These are phyloP conservation scores for Ascochyta rabiei DNA, from an alignment of 2,329 filamentous ascomycete species.

Conservation along the genomic window DNA sequence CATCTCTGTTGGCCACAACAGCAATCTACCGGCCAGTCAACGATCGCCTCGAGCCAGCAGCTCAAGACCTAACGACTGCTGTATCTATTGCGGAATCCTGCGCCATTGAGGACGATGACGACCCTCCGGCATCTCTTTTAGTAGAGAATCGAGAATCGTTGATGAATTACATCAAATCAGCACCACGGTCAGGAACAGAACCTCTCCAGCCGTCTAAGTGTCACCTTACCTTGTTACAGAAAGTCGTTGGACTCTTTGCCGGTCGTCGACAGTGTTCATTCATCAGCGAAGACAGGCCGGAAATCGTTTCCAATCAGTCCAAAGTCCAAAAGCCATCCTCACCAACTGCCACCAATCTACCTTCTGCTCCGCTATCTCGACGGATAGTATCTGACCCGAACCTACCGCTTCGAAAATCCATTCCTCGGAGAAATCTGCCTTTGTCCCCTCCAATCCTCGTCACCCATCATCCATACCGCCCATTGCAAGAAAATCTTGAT, in stretches of 20 bases:
- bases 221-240: conserved; percentile 3
- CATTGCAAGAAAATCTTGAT: neutral
- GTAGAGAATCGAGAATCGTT: neutral
- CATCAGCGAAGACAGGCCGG: neutral
- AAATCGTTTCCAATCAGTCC: neutral
- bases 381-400: neutral
- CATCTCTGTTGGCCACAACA: neutral
- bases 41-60: neutral
- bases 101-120: neutral
- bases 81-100: neutral
- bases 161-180: neutral
- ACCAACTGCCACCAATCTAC: neutral
- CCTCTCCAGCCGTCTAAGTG: neutral
- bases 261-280: conserved; percentile 6
- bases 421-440: conserved; percentile 2
- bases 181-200: neutral
- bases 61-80: neutral
- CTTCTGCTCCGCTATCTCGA: neutral
- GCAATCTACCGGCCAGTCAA: neutral
- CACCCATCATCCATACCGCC: neutral
- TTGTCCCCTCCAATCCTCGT: neutral
- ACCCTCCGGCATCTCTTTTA: neutral
- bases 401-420: conserved; percentile 1
- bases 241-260: conserved; percentile 19
- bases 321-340: neutral